Evolutionary conservation across 805 yeast species (phyloP).

Genomic region (Cyberlindnera nakhonratchasimensis): DNA sequence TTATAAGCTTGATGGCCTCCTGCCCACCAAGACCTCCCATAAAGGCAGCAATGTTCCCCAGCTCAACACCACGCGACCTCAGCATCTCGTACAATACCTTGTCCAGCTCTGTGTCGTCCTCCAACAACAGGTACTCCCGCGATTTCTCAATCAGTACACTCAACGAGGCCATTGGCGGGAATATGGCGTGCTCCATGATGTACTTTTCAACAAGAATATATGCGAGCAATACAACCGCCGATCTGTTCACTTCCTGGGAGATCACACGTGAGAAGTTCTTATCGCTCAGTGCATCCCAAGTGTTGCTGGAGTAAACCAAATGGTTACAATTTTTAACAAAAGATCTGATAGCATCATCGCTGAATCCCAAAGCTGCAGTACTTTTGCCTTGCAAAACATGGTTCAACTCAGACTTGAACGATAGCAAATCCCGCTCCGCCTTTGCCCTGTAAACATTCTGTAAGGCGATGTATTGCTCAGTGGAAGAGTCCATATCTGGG

Average conservation of each 20-base stretch:
- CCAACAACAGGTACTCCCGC: constrained; percentile 1
- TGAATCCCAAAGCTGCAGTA: not conserved
- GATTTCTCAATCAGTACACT: not conserved
- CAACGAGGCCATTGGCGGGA: constrained; percentile 11
- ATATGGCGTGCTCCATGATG: not conserved
- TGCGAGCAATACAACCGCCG: constrained; percentile 19
- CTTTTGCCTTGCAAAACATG: constrained; percentile 20
- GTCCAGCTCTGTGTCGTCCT: constrained; percentile 29
- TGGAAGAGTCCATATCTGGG: constrained; percentile 88
- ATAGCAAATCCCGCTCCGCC: constrained; percentile 45
- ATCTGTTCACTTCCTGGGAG: not conserved
- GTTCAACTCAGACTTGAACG: constrained; percentile 35
- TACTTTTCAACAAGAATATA: constrained; percentile 12
- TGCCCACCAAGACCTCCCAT: constrained; percentile 87
- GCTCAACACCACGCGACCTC: constrained; percentile 39
- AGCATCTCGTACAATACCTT: constrained; percentile 41
- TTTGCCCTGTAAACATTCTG: constrained; percentile 56
- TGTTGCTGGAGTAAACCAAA: constrained; percentile 28
- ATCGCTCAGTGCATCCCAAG: constrained; percentile 4
- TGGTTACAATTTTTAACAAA: constrained; percentile 64
- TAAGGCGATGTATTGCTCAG: constrained; percentile 55
- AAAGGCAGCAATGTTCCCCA: constrained; percentile 60
- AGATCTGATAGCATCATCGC: constrained; percentile 34
- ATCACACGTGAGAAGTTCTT: constrained; percentile 9
- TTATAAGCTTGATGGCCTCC: constrained; percentile 71